Evolutionary conservation across 306 rosid species (phyloP).

Genomic region (Prunus mongolica): DNA sequence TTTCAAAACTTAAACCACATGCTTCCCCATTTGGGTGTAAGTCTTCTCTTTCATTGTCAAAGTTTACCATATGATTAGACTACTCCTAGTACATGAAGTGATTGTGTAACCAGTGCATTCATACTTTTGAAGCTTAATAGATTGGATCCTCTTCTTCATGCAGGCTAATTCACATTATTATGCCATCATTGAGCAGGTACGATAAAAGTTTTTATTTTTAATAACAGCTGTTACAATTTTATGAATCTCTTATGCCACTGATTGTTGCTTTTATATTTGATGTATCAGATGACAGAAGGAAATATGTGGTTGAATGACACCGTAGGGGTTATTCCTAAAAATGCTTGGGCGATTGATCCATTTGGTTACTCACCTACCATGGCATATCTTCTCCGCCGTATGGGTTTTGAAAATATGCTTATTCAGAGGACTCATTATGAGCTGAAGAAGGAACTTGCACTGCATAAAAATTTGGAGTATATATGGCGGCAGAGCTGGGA

Average conservation of each 20-base stretch:
- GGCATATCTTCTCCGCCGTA: constrained; percentile 98
- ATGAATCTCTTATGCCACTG: neutral
- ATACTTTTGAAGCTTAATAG: constrained; percentile 4
- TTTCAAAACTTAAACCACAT: neutral
- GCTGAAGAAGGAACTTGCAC: constrained; percentile 94
- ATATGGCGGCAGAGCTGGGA: constrained; percentile 99
- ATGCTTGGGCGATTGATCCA: constrained; percentile 99
- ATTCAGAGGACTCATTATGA: constrained; percentile 97
- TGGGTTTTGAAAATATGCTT: constrained; percentile 99
- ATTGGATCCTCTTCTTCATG: constrained; percentile 32
- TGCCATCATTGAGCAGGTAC: constrained; percentile 97
- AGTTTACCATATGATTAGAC: neutral
- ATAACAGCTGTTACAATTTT: neutral
- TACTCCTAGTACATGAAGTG: neutral
- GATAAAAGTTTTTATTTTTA: neutral
- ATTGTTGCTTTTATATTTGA: constrained; percentile 20
- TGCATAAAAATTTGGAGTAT: constrained; percentile 82
- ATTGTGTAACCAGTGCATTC: no score
- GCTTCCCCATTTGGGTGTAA: neutral
- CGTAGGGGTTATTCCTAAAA: constrained; percentile 86
- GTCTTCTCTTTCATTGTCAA: neutral
- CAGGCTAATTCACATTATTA: constrained; percentile 98
- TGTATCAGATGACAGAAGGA: constrained; percentile 87
- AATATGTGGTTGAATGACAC: constrained; percentile 92
- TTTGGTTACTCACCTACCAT: constrained; percentile 98